A percentile compares a stretch with the other conserved stretches of the same genome.
Evolutionary conservation across 2,329 filamentous ascomycete species (phyloP).

Genomic region (Fusarium nodosum): DNA sequence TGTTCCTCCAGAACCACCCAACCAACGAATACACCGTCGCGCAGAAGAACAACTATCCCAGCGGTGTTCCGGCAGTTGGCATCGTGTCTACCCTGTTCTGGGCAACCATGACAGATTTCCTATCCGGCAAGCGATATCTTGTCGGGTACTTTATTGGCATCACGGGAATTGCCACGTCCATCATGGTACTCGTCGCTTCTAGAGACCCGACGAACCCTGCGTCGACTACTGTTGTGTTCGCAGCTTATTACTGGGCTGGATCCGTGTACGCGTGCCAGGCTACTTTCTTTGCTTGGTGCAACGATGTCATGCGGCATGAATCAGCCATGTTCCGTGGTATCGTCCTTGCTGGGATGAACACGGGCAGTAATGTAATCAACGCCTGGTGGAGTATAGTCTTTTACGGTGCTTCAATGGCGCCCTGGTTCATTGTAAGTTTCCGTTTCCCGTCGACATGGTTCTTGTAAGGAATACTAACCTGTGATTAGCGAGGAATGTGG

Average conservation of each 20-base stretch:
- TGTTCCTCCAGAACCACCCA: slow-evolving; percentile 66
- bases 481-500: slow-evolving; percentile 73
- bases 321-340: slow-evolving; percentile 73
- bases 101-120: slow-evolving; percentile 76
- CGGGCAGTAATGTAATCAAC: slow-evolving; percentile 76
- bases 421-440: slow-evolving; percentile 70
- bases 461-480: background rate
- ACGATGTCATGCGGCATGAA: slow-evolving; percentile 75
- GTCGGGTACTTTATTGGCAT: slow-evolving; percentile 76
- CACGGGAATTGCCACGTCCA: slow-evolving; percentile 73
- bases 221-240: slow-evolving; percentile 70
- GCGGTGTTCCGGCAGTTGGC: slow-evolving; percentile 68
- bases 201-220: slow-evolving; percentile 54
- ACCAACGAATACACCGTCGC: slow-evolving; percentile 59
- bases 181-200: slow-evolving; percentile 70
- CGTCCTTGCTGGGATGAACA: slow-evolving; percentile 79
- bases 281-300: slow-evolving; percentile 82
- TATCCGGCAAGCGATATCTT: slow-evolving; percentile 73
- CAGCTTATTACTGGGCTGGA: slow-evolving; percentile 78
- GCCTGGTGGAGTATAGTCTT: slow-evolving; percentile 82
- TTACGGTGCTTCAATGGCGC: slow-evolving; percentile 75
- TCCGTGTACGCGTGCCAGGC: slow-evolving; percentile 79
- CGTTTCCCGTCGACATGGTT: rapidly evolving
- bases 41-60: slow-evolving; percentile 70
- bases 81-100: slow-evolving; percentile 75